Percentiles rank a stretch among this genome's conserved stretches.
These are phyloP conservation scores for Trebouxia sp. DNA, from an alignment of 139 green algal genomes.

Conservation along the genomic window DNA sequence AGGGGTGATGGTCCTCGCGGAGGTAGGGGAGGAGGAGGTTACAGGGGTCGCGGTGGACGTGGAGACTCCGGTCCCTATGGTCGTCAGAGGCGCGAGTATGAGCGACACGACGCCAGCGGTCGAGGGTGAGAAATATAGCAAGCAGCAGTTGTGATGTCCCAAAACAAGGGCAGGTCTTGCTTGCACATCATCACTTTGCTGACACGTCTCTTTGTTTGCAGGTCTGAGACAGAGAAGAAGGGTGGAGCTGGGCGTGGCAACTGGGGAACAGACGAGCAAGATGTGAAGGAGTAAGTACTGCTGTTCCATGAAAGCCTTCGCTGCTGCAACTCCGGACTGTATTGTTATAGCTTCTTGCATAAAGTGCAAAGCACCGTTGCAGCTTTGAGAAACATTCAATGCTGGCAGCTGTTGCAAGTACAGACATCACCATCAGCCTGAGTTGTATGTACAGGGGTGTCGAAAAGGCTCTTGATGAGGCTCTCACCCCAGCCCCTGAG, in stretches of 20 bases:
- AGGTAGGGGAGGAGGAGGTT: constrained; percentile 9
- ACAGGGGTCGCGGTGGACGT: constrained; percentile 4
- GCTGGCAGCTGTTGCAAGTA: not conserved
- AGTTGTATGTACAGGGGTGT: not conserved
- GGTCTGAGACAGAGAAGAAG: constrained; percentile 81
- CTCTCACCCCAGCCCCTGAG: constrained; percentile 17
- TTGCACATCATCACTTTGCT: not conserved
- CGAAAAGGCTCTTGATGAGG: constrained; percentile 31
- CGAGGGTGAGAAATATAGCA: constrained; percentile 60
- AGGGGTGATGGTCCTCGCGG: constrained; percentile 2
- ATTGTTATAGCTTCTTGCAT: not conserved
- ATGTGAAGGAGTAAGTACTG: constrained; percentile 51
- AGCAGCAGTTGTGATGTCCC: not conserved
- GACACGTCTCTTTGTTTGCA: constrained; percentile 47
- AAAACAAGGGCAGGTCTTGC: not conserved
- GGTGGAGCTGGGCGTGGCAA: constrained; percentile 78
- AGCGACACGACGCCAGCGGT: constrained; percentile 81
- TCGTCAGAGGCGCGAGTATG: constrained; percentile 68
- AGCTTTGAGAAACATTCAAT: too few species aligned
- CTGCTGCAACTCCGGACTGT: not conserved
- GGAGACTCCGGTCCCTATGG: constrained; percentile 37
- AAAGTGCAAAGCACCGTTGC: not conserved
- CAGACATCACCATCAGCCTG: not conserved
- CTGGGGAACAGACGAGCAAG: constrained; percentile 74
- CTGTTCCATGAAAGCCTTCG: not conserved